A percentile compares a stretch with the other conserved stretches of the same genome.
phyloP scores from a whole-genome alignment of 441 rosid genomes.

The Corymbia citriodora region DNA sequence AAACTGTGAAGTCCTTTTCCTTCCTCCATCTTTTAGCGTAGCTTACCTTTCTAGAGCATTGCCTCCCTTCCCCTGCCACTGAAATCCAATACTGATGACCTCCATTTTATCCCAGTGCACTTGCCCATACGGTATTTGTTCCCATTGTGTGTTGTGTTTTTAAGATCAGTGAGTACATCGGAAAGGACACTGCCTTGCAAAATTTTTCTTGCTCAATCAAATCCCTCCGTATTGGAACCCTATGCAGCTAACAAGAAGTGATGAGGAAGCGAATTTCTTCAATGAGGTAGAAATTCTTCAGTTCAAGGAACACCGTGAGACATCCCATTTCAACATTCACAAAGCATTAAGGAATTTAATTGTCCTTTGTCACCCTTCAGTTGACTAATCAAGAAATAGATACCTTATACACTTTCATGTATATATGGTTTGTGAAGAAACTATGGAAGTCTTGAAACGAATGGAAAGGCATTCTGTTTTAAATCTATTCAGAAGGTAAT shows the following conservation, averaged over 20 bases:
- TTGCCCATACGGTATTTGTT: neutral
- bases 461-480: neutral
- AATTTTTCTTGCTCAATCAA: neutral
- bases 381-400: neutral
- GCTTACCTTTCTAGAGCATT: neutral
- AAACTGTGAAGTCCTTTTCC: neutral
- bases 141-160: neutral
- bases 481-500: neutral
- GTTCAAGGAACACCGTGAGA: neutral
- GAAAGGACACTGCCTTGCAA: neutral
- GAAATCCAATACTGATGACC: neutral
- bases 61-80: neutral
- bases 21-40: neutral
- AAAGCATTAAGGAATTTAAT: neutral
- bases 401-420: neutral
- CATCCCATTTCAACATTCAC: neutral
- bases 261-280: neutral
- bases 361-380: neutral
- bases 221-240: neutral
- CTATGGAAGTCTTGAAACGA: neutral
- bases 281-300: neutral
- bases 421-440: neutral
- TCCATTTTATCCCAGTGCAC: neutral
- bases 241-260: neutral
- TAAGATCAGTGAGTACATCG: neutral